These are phyloP conservation scores for Chlorophyllum brunneum DNA, from an alignment of 768 basidiomycete species.

Conservation along the genomic window DNA sequence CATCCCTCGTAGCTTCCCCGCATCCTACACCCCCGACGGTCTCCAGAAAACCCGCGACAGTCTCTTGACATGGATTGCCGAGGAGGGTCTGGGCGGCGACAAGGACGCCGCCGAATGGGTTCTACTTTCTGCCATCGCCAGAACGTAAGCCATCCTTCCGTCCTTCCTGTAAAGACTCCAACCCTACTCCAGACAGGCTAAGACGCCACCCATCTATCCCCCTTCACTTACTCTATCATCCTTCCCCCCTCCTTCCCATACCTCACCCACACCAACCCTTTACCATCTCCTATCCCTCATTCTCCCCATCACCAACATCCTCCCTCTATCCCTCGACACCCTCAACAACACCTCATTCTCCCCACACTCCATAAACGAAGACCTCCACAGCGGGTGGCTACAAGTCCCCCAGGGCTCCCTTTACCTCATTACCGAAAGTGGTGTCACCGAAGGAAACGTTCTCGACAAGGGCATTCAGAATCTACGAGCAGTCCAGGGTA, in stretches of 20 bases:
- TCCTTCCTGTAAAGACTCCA: background rate
- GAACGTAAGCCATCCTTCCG: slow-evolving; percentile 48
- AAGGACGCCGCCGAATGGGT: slow-evolving; percentile 71
- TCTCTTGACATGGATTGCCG: slow-evolving; percentile 70
- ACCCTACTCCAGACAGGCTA: slow-evolving; percentile 50
- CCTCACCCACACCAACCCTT: slow-evolving; percentile 40
- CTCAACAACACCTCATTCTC: slow-evolving; percentile 56
- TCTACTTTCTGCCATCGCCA: slow-evolving; percentile 53
- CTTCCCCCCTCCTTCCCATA: slow-evolving; percentile 47
- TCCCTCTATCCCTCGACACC: slow-evolving; percentile 59
- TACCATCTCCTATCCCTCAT: slow-evolving; percentile 51
- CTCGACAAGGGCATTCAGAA: slow-evolving; percentile 58
- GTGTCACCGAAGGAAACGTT: slow-evolving; percentile 65
- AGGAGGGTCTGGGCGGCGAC: slow-evolving; percentile 67
- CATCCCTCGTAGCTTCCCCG: slow-evolving; percentile 36
- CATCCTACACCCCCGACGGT: slow-evolving; percentile 13
- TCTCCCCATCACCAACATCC: slow-evolving; percentile 48
- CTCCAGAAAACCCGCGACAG: slow-evolving; percentile 37
- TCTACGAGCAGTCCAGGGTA: slow-evolving; percentile 58
- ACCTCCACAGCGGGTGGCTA: slow-evolving; percentile 66
- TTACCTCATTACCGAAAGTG: slow-evolving; percentile 62
- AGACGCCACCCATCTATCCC: slow-evolving; percentile 63
- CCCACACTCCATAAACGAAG: slow-evolving; percentile 70
- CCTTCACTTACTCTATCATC: slow-evolving; percentile 58
- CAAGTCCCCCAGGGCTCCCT: slow-evolving; percentile 64